A percentile compares a stretch with the other conserved stretches of the same genome.
These are phyloP conservation scores for Brassica carinata DNA, from an alignment of 345 rosid species.

Conservation along the genomic window DNA sequence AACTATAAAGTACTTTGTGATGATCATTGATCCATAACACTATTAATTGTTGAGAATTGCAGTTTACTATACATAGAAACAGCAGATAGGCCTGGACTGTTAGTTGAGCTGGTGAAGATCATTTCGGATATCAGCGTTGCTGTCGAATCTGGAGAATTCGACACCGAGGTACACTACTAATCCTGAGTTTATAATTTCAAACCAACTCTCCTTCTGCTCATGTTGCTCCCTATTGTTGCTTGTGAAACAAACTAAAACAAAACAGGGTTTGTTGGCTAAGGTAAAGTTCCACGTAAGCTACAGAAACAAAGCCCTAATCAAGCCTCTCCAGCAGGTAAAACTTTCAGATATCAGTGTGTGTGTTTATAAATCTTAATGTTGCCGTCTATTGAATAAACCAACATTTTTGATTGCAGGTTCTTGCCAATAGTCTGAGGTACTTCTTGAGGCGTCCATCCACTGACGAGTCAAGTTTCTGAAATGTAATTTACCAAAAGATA, in stretches of 20 bases:
- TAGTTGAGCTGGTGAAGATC: constrained; percentile 86
- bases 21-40: background rate
- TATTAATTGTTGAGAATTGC: constrained; percentile 23
- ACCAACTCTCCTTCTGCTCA: background rate
- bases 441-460: constrained; percentile 83
- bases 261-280: constrained; percentile 87
- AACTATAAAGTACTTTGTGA: background rate
- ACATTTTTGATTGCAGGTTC: constrained; percentile 49
- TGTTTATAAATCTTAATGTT: too few species aligned
- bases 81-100: constrained; percentile 92
- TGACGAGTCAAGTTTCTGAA: constrained; percentile 73
- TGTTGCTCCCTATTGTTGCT: constrained; percentile 2
- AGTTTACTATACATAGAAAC: constrained; percentile 91
- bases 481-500: background rate
- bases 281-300: constrained; percentile 95
- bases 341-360: background rate
- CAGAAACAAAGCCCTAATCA: constrained; percentile 75
- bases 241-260: constrained; percentile 30
- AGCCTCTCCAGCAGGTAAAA: constrained; percentile 90
- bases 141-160: constrained; percentile 96
- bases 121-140: constrained; percentile 73
- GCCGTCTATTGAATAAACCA: background rate
- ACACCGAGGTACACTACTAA: constrained; percentile 70
- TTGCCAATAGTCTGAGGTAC: constrained; percentile 71
- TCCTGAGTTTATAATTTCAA: background rate